phyloP scores from a whole-genome alignment of 106 monocot genomes.

The Acorus calamus region DNA sequence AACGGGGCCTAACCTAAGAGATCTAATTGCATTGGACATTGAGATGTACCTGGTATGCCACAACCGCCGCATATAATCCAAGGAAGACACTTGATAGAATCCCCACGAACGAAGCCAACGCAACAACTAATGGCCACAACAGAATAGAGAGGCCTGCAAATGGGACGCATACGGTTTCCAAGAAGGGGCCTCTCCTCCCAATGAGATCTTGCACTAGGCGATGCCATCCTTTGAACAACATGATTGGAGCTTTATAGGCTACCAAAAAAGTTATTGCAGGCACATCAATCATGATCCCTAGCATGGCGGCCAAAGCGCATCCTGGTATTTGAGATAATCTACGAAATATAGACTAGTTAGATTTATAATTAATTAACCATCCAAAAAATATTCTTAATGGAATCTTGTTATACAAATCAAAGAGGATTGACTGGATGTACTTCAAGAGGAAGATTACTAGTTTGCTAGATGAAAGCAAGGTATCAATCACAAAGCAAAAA shows the following conservation, averaged over 20 bases:
- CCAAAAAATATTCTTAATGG: neutral
- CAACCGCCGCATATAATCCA: constrained; percentile 31
- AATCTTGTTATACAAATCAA: neutral
- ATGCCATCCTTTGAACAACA: constrained; percentile 40
- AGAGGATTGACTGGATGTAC: neutral
- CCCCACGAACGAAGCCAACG: constrained; percentile 8
- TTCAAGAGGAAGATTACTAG: too few species aligned
- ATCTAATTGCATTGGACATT: neutral
- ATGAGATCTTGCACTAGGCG: constrained; percentile 32
- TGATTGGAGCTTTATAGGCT: constrained; percentile 23
- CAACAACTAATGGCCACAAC: constrained; percentile 35
- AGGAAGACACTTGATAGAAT: constrained; percentile 23
- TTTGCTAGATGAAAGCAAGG: too few species aligned
- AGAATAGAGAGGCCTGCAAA: constrained; percentile 39
- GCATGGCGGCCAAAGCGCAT: constrained; percentile 14
- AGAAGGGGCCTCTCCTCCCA: constrained; percentile 34
- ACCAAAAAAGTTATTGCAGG: constrained; percentile 22
- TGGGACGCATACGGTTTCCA: constrained; percentile 37
- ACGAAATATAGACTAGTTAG: neutral
- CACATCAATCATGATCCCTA: constrained; percentile 27
- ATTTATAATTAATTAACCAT: neutral
- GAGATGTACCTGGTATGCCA: constrained; percentile 29
- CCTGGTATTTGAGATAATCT: constrained; percentile 26
- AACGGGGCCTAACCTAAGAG: neutral
- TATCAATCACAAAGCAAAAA: too few species aligned